Evolutionary conservation across 148 eudicot species (phyloP), one percentile per base, ranked within the genome.

Genomic region (Cornus controversa): DNA sequence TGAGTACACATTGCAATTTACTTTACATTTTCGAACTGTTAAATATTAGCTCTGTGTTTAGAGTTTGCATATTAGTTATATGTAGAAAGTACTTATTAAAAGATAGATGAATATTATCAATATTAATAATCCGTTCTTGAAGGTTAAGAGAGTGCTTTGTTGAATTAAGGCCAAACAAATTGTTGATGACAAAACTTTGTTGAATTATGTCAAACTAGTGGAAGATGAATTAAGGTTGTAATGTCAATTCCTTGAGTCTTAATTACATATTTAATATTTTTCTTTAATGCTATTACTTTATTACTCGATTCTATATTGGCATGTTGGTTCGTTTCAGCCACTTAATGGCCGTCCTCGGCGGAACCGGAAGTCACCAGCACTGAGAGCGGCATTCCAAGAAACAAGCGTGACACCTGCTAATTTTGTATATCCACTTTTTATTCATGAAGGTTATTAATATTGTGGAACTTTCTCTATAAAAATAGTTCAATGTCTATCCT

Each of bases 341-440:
- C 71, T 93, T 63, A 60, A 76, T 60, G 80, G 92, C 37, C 91
- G 99, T 15, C 99, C 98, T 67, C 92, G 99, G 60, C 93, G 98
- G 40, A 93, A 93, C 81, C 90, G 99, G 71, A 86, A 76, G 65
- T 86, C 99, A 31, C 85, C 97, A 0, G 90, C 75, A 0, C 58
- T 88, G 60, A 88, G 98, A 82, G 88, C 92, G 60, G 98, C 99
- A 65, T 91, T 96, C 71, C 98, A 93, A 70, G 99, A 96, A 82
- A 92, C 97, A 70, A 85, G 20, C 76, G 66, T 96, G 76, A 82
- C 93, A n/a, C 97, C 99, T 62, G 91, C 99, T 13, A 96, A 96
- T 84, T 83, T 96, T 53, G 99, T 93, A 20, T 93, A 96, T 76
- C 99, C 99, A 7, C 89, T 96, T 83, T 96, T 96, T 74, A 91